Evolutionary conservation across 768 basidiomycete species (phyloP).

Genomic region (Naganishia vaughanmartiniae): DNA sequence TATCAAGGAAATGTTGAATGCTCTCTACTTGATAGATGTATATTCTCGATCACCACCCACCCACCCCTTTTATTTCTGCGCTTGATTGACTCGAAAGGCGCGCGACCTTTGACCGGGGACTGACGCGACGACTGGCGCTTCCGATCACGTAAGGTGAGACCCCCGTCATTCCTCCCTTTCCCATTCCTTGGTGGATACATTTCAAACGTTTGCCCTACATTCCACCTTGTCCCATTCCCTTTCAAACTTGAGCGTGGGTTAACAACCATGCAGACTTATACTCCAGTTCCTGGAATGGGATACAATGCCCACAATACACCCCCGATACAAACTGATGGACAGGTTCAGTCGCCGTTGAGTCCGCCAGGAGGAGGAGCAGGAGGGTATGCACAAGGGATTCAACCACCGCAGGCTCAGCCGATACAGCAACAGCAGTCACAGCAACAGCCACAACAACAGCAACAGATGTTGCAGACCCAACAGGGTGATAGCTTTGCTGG

Average conservation of each 20-base stretch:
- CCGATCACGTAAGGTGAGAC: constrained; percentile 11
- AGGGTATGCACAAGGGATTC: background rate
- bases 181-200: background rate
- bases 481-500: background rate
- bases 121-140: too few relatives aligned
- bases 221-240: background rate
- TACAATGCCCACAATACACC: background rate
- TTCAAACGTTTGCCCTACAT: too few relatives aligned
- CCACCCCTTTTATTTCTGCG: background rate
- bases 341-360: constrained; percentile 5
- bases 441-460: background rate
- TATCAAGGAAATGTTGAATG: background rate
- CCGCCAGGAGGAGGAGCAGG: background rate
- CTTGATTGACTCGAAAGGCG: constrained; percentile 12
- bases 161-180: background rate
- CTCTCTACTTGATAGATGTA: too few relatives aligned
- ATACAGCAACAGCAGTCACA: constrained; percentile 21
- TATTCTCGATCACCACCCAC: background rate
- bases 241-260: background rate
- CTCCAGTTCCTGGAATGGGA: constrained; percentile 21
- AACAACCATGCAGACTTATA: constrained; percentile 18
- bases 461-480: constrained; percentile 2
- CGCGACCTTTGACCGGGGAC: too few relatives aligned
- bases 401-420: constrained; percentile 17
- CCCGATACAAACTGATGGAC: background rate